A percentile compares a stretch with the other conserved stretches of the same genome.
Evolutionary conservation across 2,329 filamentous ascomycete species (phyloP).

Genomic region (Metarhizium guizhouense): DNA sequence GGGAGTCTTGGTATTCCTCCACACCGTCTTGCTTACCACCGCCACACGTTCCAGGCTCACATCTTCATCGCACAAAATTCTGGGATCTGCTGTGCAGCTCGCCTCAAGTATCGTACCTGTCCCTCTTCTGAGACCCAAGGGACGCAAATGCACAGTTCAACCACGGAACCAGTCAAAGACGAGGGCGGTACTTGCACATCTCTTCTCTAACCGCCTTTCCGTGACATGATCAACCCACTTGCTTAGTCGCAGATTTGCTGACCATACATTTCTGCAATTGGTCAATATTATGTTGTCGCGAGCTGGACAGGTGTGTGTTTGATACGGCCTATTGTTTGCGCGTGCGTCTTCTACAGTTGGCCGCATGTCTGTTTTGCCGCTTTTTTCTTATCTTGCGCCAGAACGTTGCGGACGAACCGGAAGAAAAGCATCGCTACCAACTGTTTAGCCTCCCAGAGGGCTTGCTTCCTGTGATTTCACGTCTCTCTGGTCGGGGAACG

Average conservation of each 20-base stretch:
- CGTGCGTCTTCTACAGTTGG: background rate
- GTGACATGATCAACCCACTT: background rate
- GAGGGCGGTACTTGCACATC: background rate
- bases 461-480: background rate
- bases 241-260: background rate
- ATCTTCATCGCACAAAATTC: background rate
- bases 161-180: background rate
- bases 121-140: background rate
- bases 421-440: background rate
- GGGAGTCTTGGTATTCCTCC: slow-evolving; percentile 1
- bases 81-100: background rate
- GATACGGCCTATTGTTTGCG: background rate
- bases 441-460: background rate
- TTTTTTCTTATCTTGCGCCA: background rate
- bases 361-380: background rate
- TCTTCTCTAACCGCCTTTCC: background rate
- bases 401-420: background rate
- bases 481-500: background rate
- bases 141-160: background rate
- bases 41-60: slow-evolving; percentile 4
- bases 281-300: background rate
- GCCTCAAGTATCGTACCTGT: background rate
- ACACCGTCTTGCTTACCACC: slow-evolving; percentile 4
- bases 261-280: background rate
- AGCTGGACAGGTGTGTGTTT: background rate